Percentiles rank a stretch among this genome's conserved stretches.
Conservation (phyloP, 176 grass and related monocot species). For the Thalia dealbata region DNA sequence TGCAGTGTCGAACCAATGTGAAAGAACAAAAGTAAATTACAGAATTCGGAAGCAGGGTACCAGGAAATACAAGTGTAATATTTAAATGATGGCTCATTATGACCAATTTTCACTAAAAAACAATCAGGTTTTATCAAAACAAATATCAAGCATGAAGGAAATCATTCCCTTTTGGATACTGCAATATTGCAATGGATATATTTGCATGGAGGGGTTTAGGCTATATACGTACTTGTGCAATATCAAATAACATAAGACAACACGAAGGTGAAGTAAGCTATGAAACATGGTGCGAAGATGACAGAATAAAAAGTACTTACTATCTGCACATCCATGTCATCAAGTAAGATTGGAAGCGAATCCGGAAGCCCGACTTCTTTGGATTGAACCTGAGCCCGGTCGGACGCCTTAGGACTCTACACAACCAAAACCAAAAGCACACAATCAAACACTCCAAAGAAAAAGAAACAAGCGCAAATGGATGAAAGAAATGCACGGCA, state of each 20-base stretch:
- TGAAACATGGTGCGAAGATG: no score
- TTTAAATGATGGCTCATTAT: no score
- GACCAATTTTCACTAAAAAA: no score
- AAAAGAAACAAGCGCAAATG: not conserved
- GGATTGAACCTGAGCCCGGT: constrained; percentile 63
- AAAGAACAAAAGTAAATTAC: no score
- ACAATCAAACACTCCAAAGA: not conserved
- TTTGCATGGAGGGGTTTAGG: no score
- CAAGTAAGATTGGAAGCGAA: constrained; percentile 56
- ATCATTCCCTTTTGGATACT: no score
- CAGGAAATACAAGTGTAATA: no score
- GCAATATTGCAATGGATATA: no score
- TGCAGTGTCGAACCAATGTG: not conserved
- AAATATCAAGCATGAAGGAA: no score
- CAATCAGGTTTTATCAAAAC: no score
- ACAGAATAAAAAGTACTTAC: constrained; percentile 25
- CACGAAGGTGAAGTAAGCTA: not conserved
- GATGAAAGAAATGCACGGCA: not conserved
- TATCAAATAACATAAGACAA: not conserved
- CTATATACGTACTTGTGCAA: no score
- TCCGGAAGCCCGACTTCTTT: constrained; percentile 66
- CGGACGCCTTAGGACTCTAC: constrained; percentile 72
- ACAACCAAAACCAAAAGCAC: constrained; percentile 16
- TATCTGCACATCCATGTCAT: constrained; percentile 84
- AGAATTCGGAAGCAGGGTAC: no score